These are phyloP conservation scores for Begonia fuchsioides DNA, from an alignment of 306 rosid genomes.

Conservation along the genomic window DNA sequence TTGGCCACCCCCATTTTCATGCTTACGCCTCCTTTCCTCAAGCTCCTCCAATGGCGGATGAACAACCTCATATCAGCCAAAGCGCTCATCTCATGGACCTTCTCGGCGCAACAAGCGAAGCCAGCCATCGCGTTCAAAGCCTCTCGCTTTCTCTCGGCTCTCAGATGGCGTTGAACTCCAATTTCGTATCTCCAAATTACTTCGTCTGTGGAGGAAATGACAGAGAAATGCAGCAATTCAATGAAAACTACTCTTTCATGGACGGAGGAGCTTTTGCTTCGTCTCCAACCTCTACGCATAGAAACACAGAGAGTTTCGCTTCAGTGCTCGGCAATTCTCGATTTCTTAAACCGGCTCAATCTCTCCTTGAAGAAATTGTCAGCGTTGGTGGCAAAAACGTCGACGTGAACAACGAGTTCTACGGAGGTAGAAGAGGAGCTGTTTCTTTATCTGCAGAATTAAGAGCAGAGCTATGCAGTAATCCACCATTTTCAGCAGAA, in stretches of 20 bases:
- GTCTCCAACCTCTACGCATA: conserved; percentile 27
- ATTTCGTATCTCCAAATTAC: conserved; percentile 32
- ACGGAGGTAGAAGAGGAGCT: conserved; percentile 24
- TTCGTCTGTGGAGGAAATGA: conserved; percentile 23
- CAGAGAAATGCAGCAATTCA: conserved; percentile 15
- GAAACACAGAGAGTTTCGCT: conserved; percentile 32
- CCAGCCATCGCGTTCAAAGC: conserved; percentile 31
- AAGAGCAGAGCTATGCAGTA: conserved; percentile 37
- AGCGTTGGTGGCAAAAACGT: conserved; percentile 40
- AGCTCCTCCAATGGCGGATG: conserved; percentile 20
- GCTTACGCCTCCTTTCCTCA: conserved; percentile 9
- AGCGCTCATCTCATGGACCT: conserved; percentile 71
- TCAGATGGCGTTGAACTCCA: conserved; percentile 29
- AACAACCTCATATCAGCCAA: conserved; percentile 45
- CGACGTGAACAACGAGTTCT: conserved; percentile 35
- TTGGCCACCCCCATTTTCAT: conserved; percentile 37
- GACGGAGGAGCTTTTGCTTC: conserved; percentile 23
- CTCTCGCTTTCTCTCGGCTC: conserved; percentile 73
- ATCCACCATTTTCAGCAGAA: background rate
- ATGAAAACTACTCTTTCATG: conserved; percentile 31
- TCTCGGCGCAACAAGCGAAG: conserved; percentile 43
- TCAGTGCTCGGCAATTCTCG: conserved; percentile 33
- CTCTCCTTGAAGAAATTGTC: conserved; percentile 58
- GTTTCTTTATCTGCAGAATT: conserved; percentile 39
- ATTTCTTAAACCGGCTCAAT: conserved; percentile 49